Percentiles rank a stretch among this genome's conserved stretches.
These are phyloP conservation scores for Pleurotus giganteus DNA, from an alignment of 768 basidiomycete species.

Conservation along the genomic window DNA sequence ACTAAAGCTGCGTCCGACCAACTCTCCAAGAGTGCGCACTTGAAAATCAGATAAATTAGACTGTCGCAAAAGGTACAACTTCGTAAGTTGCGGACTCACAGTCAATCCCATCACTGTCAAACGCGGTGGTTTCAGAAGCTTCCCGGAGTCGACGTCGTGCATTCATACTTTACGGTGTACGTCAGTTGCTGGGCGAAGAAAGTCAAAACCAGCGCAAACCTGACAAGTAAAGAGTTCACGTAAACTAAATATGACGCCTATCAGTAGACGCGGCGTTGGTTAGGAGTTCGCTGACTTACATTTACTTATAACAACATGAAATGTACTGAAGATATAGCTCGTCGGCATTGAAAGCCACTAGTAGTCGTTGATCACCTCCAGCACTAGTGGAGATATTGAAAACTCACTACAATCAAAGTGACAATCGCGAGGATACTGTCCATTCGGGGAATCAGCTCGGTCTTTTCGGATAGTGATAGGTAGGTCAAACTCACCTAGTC, in stretches of 20 bases:
- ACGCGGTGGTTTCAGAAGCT: too few relatives aligned
- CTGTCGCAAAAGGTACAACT: too few relatives aligned
- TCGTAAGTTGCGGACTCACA: too few relatives aligned
- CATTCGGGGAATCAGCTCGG: neutral
- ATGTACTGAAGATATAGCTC: slow-evolving; percentile 1
- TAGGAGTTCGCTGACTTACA: neutral
- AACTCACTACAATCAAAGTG: neutral
- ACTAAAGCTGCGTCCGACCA: too few relatives aligned
- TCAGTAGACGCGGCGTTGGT: neutral
- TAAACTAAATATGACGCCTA: neutral
- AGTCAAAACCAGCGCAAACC: neutral
- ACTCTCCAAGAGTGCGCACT: too few relatives aligned
- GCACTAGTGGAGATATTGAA: too few relatives aligned
- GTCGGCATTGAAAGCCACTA: slow-evolving; percentile 2
- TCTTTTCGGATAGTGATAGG: neutral
- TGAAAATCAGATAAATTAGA: too few relatives aligned
- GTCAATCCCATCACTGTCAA: too few relatives aligned
- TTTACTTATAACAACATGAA: neutral
- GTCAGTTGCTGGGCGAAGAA: too few relatives aligned
- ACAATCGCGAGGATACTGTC: neutral
- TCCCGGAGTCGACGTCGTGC: too few relatives aligned
- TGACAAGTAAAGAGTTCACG: neutral
- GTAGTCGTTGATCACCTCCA: too few relatives aligned
- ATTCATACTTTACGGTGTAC: too few relatives aligned
- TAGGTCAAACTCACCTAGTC: neutral